Evolutionary conservation across 176 grass and related monocot species (phyloP).

Genomic region (Avena atlantica): DNA sequence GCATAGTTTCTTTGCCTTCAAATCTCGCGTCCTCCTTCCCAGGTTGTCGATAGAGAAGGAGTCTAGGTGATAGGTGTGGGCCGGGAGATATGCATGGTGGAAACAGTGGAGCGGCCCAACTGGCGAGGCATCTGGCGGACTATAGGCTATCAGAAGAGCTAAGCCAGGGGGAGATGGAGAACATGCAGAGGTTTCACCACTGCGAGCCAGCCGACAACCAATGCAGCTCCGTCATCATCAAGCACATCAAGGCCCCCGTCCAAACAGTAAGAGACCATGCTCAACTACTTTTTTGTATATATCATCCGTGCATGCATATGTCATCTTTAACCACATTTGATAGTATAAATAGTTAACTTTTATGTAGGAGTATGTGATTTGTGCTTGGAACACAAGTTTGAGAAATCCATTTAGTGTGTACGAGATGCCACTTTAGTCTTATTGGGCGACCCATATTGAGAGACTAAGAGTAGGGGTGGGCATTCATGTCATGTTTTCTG

Average conservation of each 20-base stretch:
- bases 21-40: not conserved
- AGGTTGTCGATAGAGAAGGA: not conserved
- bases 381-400: not conserved
- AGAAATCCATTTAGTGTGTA: not conserved
- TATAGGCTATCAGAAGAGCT: slow-evolving; percentile 67
- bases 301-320: not conserved
- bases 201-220: slow-evolving; percentile 63
- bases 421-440: not conserved
- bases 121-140: not conserved
- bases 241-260: slow-evolving; percentile 76
- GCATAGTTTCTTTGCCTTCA: not conserved
- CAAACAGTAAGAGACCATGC: slow-evolving; percentile 53
- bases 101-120: not conserved
- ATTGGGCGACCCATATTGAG: not conserved
- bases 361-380: not conserved
- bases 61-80: no score
- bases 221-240: slow-evolving; percentile 73
- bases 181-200: slow-evolving; percentile 54
- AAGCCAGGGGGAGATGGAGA: slow-evolving; percentile 62
- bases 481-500: not conserved
- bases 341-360: not conserved
- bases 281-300: not conserved
- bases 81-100: not conserved
- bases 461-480: not conserved
- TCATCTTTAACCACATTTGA: not conserved